Evolutionary conservation across 257 asterid species (phyloP).

Genomic region (Ballota nigra): DNA sequence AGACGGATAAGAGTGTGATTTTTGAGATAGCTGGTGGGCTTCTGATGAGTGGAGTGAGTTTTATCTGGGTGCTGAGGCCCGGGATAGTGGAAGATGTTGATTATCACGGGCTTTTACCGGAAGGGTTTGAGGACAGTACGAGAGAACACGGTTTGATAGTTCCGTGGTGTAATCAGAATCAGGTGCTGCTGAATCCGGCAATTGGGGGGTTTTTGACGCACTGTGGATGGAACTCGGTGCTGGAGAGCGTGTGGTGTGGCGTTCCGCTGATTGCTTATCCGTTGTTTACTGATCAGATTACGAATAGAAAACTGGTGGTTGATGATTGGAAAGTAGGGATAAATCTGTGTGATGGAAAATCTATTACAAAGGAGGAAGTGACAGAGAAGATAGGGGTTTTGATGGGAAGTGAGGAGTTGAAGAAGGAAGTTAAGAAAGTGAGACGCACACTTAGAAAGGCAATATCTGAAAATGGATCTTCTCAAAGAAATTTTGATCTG

Average conservation of each 20-base stretch:
- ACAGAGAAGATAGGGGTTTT: constrained; percentile 34
- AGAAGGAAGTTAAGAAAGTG: constrained; percentile 29
- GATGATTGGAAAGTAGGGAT: constrained; percentile 65
- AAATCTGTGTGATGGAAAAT: constrained; percentile 43
- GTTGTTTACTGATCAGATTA: constrained; percentile 55
- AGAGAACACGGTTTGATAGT: constrained; percentile 47
- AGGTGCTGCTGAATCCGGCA: constrained; percentile 43
- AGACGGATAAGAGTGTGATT: constrained; percentile 29
- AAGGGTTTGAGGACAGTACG: constrained; percentile 34
- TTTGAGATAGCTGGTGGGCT: constrained; percentile 57
- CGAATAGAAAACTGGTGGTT: constrained; percentile 66
- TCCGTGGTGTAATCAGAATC: constrained; percentile 63
- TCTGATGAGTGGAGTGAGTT: constrained; percentile 37
- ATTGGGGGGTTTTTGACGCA: constrained; percentile 65
- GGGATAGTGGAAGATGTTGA: constrained; percentile 32
- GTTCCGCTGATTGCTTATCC: constrained; percentile 64
- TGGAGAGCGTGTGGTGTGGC: constrained; percentile 61
- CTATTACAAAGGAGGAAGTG: constrained; percentile 41
- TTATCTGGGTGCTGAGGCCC: constrained; percentile 50
- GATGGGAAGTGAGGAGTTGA: constrained; percentile 45
- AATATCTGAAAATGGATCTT: constrained; percentile 43
- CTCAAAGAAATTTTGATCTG: constrained; percentile 42
- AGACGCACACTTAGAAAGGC: constrained; percentile 38
- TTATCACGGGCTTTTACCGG: constrained; percentile 28
- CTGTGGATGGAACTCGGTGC: constrained; percentile 71